Evolutionary conservation across 2,329 filamentous ascomycete species (phyloP).

Genomic region (Trichoderma asperellum): DNA sequence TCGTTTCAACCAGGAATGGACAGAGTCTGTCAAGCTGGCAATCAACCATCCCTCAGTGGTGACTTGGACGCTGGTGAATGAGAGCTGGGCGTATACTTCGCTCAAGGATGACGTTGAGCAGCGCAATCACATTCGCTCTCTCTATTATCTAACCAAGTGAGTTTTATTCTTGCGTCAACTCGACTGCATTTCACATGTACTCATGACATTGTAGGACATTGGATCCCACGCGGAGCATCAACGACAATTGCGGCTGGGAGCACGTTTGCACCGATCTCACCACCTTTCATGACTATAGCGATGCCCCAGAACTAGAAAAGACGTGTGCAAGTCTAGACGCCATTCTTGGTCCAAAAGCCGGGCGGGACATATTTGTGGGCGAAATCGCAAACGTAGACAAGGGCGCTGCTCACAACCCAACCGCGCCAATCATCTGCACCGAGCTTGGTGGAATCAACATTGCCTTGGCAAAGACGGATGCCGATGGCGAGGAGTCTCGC

Average conservation of each 20-base stretch:
- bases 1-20: constrained; percentile 68
- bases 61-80: constrained; percentile 69
- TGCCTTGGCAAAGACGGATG: constrained; percentile 45
- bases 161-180: constrained; percentile 21
- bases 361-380: constrained; percentile 58
- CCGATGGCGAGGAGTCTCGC: constrained; percentile 45
- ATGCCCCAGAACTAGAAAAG: constrained; percentile 57
- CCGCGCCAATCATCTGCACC: constrained; percentile 66
- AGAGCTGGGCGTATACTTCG: constrained; percentile 65
- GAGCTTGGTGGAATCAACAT: constrained; percentile 73
- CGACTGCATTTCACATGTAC: neutral
- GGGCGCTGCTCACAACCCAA: constrained; percentile 55
- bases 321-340: constrained; percentile 57
- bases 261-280: constrained; percentile 67
- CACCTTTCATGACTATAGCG: constrained; percentile 70
- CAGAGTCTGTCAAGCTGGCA: constrained; percentile 63
- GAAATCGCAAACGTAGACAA: constrained; percentile 49
- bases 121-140: constrained; percentile 64
- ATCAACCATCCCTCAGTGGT: constrained; percentile 68
- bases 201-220: constrained; percentile 46
- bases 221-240: constrained; percentile 66
- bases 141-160: constrained; percentile 68
- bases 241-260: constrained; percentile 75
- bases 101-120: constrained; percentile 61
- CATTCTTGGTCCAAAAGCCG: constrained; percentile 58